Evolutionary conservation across 352 stramenopile species (phyloP), one percentile per base, ranked within the genome.

Genomic region (Phytophthora multivora): DNA sequence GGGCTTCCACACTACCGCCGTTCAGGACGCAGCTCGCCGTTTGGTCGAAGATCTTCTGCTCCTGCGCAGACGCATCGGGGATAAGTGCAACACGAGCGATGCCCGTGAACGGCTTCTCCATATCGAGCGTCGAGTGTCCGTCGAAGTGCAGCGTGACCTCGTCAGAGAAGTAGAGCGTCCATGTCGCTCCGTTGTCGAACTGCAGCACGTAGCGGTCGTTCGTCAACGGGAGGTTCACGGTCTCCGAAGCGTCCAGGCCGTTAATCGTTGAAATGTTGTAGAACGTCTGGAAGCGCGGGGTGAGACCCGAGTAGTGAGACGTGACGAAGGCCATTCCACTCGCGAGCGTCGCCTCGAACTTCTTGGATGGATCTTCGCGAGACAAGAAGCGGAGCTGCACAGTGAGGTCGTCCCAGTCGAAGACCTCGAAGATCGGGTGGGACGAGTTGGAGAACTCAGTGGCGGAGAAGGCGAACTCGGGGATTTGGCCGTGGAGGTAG

Each of bases 321-420:
- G 79, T 83, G n/a, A 79, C 59, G 35, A 79, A 89, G 3, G 79
- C 83, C 83, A 91, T 91, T 41, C 80, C 83, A 43, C 74, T 87
- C 13, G 82, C 75, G 15, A 91, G 63, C 3, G 63, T 78, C 15
- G 71, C 60, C 49, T 86, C 71, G 25, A 86, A 68, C 36, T 75
- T 85, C 46, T 73, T 72, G 3, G 56, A 43, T 4, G 40, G 58
- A 13, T 74, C 58, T n/a, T 68, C 40, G 0, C 59, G 26, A 18
- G 64, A 46, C 18, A 72, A 36, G 42, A 83, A 83, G 25, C 73
- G 73, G n/a, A 89, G 43, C 7, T 75, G 51, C 12, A 91, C 83
- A 48, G 68, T 71, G 51, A 84, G 60, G 31, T 89, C 79, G 36
- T 83, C 73, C 72, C 74, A 84, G 47, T 71, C 71, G 36, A 72